Percentiles rank a stretch among this genome's conserved stretches.
These are phyloP conservation scores for Nakazawaea molendinolei DNA, from an alignment of 805 yeast species.

Conservation along the genomic window DNA sequence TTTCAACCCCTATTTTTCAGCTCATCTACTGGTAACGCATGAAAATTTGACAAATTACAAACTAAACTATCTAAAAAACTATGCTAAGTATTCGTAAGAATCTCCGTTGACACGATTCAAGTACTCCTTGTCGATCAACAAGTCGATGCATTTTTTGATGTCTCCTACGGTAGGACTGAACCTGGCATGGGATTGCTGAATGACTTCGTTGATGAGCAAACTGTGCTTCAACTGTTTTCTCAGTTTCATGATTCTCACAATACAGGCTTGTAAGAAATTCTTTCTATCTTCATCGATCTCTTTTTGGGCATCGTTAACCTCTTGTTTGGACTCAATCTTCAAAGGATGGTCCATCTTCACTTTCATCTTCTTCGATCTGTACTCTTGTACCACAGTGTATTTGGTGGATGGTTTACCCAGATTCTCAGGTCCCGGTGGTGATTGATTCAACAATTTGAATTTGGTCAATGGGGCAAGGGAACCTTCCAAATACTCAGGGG, in stretches of 20 bases:
- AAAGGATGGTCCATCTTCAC: constrained; percentile 55
- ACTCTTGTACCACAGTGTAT: constrained; percentile 71
- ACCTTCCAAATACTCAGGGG: constrained; percentile 60
- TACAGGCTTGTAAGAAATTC: constrained; percentile 82
- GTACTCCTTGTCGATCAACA: constrained; percentile 80
- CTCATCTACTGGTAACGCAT: too few relatives aligned
- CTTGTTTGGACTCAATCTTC: constrained; percentile 54
- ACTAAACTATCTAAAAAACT: too few relatives aligned
- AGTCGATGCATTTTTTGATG: constrained; percentile 80
- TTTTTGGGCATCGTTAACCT: constrained; percentile 64
- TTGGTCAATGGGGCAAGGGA: constrained; percentile 75
- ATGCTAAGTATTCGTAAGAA: constrained; percentile 78
- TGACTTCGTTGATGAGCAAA: constrained; percentile 78
- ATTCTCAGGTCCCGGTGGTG: constrained; percentile 54
- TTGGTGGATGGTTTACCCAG: constrained; percentile 45
- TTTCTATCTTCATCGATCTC: constrained; percentile 72
- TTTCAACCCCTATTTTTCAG: too few relatives aligned
- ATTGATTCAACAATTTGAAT: constrained; percentile 64
- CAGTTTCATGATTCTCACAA: constrained; percentile 95
- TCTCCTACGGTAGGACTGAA: constrained; percentile 83
- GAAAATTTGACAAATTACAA: too few relatives aligned
- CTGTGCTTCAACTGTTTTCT: constrained; percentile 75
- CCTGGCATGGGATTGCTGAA: constrained; percentile 70
- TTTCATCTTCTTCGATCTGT: constrained; percentile 75
- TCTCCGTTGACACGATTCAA: constrained; percentile 68